A percentile compares a stretch with the other conserved stretches of the same genome.
These are phyloP conservation scores for Parafenestella ontariensis DNA, from an alignment of 2,329 filamentous ascomycete species.

Conservation along the genomic window DNA sequence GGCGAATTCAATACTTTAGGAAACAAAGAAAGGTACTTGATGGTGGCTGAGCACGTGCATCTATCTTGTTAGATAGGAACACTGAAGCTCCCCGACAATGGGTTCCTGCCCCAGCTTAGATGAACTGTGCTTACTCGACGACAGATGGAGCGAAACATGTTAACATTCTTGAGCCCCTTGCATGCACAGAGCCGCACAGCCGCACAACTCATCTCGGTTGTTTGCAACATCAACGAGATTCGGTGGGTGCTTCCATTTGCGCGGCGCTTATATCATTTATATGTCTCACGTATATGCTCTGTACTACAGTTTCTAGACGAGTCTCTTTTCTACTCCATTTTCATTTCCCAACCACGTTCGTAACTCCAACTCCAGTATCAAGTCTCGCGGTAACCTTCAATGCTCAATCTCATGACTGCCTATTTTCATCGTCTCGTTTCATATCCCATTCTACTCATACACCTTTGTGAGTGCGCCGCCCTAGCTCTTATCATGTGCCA, in stretches of 20 bases:
- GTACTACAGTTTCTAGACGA: not conserved
- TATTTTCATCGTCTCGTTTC: no score
- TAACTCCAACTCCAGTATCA: not conserved
- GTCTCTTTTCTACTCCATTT: not conserved
- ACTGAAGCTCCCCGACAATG: not conserved
- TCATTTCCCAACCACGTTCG: not conserved
- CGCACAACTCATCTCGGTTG: not conserved
- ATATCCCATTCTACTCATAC: no score
- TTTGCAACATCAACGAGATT: not conserved
- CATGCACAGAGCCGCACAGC: conserved; percentile 5
- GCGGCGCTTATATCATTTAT: not conserved
- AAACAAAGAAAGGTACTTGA: not conserved
- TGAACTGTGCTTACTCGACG: not conserved
- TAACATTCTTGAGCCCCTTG: conserved; percentile 3
- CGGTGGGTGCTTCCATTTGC: not conserved
- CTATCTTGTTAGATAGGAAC: not conserved
- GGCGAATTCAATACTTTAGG: not conserved
- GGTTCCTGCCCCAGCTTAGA: not conserved
- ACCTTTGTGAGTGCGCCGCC: no score
- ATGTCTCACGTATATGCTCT: not conserved
- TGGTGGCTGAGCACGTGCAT: conserved; percentile 1
- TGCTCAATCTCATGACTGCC: no score
- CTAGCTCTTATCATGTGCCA: no score
- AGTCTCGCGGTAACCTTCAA: no score
- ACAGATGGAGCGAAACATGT: not conserved